These are phyloP conservation scores for Echinochloa phyllopogon DNA, from an alignment of 176 grass and related monocot species.

Conservation along the genomic window DNA sequence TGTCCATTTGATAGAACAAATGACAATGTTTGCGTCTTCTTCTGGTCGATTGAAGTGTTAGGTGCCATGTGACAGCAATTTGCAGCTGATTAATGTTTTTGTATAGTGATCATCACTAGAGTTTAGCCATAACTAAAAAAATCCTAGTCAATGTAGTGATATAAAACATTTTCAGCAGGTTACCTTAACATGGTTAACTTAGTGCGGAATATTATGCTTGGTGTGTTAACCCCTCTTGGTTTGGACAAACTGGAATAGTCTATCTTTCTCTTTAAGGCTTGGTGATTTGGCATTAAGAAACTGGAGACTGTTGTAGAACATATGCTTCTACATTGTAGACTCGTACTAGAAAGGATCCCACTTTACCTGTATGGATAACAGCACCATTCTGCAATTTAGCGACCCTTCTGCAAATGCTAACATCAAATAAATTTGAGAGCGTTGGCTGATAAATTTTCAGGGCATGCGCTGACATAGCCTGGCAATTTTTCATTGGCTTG, in stretches of 20 bases:
- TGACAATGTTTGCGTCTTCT: background rate
- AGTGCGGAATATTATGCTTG: background rate
- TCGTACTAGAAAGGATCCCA: background rate
- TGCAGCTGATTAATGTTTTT: background rate
- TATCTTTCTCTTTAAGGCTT: background rate
- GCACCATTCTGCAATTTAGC: background rate
- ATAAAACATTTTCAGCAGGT: background rate
- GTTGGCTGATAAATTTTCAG: background rate
- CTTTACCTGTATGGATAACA: conserved; percentile 1
- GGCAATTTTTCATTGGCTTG: background rate
- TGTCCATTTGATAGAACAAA: background rate
- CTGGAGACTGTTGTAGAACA: background rate
- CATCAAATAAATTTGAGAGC: conserved; percentile 4
- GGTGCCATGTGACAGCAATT: background rate
- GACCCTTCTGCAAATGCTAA: background rate
- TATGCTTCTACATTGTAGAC: background rate
- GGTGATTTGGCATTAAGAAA: background rate
- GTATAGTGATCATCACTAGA: background rate
- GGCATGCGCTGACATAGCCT: background rate
- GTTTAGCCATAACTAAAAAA: background rate
- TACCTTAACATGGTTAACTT: background rate
- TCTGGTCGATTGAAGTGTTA: conserved; percentile 10
- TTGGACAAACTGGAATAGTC: conserved; percentile 5
- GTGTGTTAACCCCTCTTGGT: background rate
- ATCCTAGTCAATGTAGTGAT: background rate